These are phyloP conservation scores for Sicyos edulis DNA, from an alignment of 306 rosid genomes.

Conservation along the genomic window DNA sequence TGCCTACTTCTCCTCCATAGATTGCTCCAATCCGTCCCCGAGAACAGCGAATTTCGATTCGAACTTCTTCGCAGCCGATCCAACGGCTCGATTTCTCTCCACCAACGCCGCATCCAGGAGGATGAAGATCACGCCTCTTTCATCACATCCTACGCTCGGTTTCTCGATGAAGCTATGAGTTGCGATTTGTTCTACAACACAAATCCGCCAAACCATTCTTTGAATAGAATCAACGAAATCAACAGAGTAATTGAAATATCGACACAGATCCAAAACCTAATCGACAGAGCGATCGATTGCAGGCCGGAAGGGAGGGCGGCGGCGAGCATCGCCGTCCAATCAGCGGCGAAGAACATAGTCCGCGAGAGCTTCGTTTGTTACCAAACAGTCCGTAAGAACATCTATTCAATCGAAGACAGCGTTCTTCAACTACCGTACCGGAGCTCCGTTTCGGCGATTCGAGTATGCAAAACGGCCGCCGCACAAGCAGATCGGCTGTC, in stretches of 20 bases:
- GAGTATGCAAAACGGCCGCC: constrained; percentile 56
- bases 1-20: constrained; percentile 75
- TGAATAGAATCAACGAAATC: constrained; percentile 40
- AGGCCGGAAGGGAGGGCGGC: constrained; percentile 38
- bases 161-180: constrained; percentile 51
- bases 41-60: constrained; percentile 28
- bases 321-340: constrained; percentile 32
- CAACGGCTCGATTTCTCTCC: constrained; percentile 50
- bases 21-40: constrained; percentile 53
- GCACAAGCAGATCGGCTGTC: constrained; percentile 43
- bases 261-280: constrained; percentile 56
- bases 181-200: constrained; percentile 29
- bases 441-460: constrained; percentile 42
- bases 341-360: constrained; percentile 48
- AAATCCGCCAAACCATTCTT: background rate
- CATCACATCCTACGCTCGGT: constrained; percentile 47
- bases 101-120: constrained; percentile 49
- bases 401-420: constrained; percentile 45
- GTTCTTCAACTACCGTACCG: constrained; percentile 54
- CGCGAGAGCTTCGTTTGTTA: constrained; percentile 55
- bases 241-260: constrained; percentile 43
- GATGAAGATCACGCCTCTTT: constrained; percentile 37
- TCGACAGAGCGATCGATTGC: constrained; percentile 64
- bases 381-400: constrained; percentile 33
- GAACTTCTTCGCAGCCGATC: constrained; percentile 49